Evolutionary conservation across 73 alveolate genomes (phyloP).

Genomic region (Paramecium sonneborni): DNA sequence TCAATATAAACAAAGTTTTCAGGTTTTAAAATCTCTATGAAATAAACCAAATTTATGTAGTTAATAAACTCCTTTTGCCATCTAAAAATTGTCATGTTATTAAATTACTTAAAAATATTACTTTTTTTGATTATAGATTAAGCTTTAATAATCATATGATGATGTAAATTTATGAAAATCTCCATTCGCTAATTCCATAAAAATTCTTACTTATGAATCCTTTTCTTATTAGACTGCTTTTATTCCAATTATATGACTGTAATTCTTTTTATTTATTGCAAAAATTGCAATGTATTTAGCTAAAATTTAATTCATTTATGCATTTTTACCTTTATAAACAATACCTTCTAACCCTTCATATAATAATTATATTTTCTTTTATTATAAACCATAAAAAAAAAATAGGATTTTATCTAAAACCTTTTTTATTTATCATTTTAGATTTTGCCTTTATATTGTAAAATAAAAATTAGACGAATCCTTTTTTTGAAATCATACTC

Average conservation of each 20-base stretch:
- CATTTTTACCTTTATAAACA: neutral
- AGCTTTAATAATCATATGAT: neutral
- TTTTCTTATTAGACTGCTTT: neutral
- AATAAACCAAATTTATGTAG: neutral
- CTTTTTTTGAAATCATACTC: too few relatives aligned
- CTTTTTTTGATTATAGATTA: neutral
- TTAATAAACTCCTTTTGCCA: neutral
- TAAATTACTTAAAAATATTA: neutral
- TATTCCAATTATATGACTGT: neutral
- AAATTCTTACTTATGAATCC: neutral
- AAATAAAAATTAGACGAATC: neutral
- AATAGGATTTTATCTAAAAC: too few relatives aligned
- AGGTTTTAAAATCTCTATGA: neutral
- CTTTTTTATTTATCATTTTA: too few relatives aligned
- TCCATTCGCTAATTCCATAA: neutral
- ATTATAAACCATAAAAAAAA: neutral
- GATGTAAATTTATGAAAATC: neutral
- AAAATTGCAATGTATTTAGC: neutral
- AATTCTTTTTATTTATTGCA: neutral
- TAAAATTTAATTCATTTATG: neutral
- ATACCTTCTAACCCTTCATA: neutral
- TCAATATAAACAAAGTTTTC: conserved; percentile 2
- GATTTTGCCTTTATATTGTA: neutral
- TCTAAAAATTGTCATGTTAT: neutral
- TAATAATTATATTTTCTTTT: neutral